These are phyloP conservation scores for Gillenia trifoliata DNA, from an alignment of 306 rosid genomes.

Conservation along the genomic window DNA sequence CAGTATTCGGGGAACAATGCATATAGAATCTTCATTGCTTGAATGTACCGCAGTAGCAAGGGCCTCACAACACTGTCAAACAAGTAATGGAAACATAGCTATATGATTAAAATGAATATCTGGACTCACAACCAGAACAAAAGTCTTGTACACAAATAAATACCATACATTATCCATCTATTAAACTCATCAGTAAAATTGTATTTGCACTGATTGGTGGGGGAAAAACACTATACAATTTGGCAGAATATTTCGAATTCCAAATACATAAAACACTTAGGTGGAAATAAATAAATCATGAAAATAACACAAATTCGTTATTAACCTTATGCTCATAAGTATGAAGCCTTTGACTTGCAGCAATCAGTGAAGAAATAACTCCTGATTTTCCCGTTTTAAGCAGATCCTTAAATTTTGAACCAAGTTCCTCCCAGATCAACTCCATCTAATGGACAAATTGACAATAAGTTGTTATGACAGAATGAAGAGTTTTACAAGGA, in stretches of 20 bases:
- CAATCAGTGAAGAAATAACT: slow-evolving; percentile 72
- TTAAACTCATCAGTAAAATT: neutral
- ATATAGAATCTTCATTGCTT: slow-evolving; percentile 47
- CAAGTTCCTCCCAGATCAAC: slow-evolving; percentile 82
- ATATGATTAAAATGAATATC: slow-evolving; percentile 9
- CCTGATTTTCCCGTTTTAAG: slow-evolving; percentile 87
- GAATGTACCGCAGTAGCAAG: slow-evolving; percentile 64
- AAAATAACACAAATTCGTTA: slow-evolving; percentile 8
- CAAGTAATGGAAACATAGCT: slow-evolving; percentile 10
- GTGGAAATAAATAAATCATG: neutral
- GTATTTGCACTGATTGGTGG: neutral
- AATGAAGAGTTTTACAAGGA: neutral
- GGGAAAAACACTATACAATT: neutral
- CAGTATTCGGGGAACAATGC: slow-evolving; percentile 75
- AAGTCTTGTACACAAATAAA: slow-evolving; percentile 1
- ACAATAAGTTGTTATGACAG: neutral
- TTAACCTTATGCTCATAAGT: slow-evolving; percentile 65
- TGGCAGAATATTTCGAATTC: slow-evolving; percentile 1
- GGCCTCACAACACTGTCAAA: slow-evolving; percentile 72
- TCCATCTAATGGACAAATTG: slow-evolving; percentile 53
- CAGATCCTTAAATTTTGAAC: slow-evolving; percentile 59
- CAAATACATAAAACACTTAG: neutral
- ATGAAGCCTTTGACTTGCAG: slow-evolving; percentile 82
- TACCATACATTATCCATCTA: neutral
- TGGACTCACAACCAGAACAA: slow-evolving; percentile 11